phyloP scores from a whole-genome alignment of 2,329 filamentous ascomycete genomes.

The Aureobasidium melanogenum region DNA sequence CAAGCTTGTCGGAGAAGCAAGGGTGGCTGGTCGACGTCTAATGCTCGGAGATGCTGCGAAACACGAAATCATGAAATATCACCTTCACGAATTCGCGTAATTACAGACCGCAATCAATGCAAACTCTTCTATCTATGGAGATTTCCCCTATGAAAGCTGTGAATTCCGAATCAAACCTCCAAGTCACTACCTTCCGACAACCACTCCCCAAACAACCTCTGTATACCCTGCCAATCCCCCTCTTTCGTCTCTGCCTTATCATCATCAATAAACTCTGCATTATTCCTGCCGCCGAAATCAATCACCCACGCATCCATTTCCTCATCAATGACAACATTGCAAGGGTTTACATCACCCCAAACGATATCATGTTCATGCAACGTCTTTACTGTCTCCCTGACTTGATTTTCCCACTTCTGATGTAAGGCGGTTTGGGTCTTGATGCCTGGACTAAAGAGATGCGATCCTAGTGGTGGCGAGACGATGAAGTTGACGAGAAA shows the following conservation, averaged over 20 bases:
- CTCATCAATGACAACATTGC: constrained; percentile 19
- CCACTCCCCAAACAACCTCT: neutral
- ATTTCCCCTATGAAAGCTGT: too few species aligned
- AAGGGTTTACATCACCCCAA: constrained; percentile 21
- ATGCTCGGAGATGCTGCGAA: neutral
- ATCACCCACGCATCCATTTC: constrained; percentile 19
- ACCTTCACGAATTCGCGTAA: too few species aligned
- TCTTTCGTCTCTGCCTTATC: neutral
- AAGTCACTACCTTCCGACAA: too few species aligned
- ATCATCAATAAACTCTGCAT: neutral
- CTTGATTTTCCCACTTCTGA: neutral
- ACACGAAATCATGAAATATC: too few species aligned
- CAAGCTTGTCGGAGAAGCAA: neutral
- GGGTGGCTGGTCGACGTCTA: neutral
- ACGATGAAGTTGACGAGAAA: neutral
- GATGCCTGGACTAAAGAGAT: neutral
- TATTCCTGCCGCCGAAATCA: constrained; percentile 17
- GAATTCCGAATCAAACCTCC: too few species aligned
- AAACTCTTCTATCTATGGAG: too few species aligned
- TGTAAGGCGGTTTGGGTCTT: neutral
- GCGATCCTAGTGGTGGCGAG: neutral
- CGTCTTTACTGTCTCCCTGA: neutral
- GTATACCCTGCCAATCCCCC: neutral
- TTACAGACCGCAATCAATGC: too few species aligned
- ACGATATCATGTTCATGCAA: constrained; percentile 16